Conservation (phyloP, 169 alveolate genomes). For the Eimeria tenella region DNA sequence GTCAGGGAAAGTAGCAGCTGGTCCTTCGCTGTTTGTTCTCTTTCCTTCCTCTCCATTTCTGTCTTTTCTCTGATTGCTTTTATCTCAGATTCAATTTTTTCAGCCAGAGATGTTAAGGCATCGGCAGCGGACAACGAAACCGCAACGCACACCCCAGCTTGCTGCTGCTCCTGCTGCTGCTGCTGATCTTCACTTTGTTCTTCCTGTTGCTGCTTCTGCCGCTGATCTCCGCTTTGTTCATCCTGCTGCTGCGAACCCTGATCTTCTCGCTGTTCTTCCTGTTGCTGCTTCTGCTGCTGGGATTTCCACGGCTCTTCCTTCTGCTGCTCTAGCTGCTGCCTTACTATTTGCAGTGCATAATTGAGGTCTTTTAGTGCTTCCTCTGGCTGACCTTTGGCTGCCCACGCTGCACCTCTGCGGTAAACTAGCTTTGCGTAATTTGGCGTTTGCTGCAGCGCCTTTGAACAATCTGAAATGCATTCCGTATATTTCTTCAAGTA, state of each 20-base stretch:
- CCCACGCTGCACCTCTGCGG: slow-evolving; percentile 41
- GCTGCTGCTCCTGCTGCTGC: background rate
- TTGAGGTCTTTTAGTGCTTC: background rate
- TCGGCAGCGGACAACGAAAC: background rate
- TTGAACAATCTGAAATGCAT: background rate
- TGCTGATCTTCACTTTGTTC: background rate
- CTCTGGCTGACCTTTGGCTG: background rate
- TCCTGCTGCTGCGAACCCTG: slow-evolving; percentile 29
- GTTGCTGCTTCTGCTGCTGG: background rate
- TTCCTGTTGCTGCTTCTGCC: background rate
- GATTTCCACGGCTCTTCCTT: background rate
- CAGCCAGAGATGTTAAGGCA: background rate
- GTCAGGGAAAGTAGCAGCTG: slow-evolving; percentile 17
- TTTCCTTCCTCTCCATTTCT: background rate
- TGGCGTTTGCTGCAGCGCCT: background rate
- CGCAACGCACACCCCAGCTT: background rate
- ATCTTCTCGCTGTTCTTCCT: background rate
- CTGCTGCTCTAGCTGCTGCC: background rate
- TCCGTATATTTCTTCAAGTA: background rate
- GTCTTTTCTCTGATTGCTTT: background rate
- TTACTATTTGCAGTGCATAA: background rate
- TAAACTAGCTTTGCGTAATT: background rate
- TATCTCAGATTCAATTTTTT: background rate
- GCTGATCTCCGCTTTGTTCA: background rate
- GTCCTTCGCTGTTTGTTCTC: background rate